Evolutionary conservation across 2,329 filamentous ascomycete species (phyloP).

Genomic region (Xylaria sp.): DNA sequence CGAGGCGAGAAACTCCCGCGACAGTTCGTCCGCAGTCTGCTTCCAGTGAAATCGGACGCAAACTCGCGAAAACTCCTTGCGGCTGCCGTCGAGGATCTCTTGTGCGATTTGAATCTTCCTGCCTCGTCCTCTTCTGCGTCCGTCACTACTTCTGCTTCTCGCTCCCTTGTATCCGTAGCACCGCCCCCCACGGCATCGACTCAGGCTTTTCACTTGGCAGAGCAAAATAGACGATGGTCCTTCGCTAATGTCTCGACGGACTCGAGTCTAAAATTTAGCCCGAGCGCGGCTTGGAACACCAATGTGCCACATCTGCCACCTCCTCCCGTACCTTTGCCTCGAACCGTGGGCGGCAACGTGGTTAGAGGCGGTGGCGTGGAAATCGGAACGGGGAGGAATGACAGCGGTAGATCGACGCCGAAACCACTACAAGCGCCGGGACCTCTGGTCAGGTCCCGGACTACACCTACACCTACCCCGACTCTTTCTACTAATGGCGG

Average conservation of each 20-base stretch:
- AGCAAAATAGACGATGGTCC: conserved; percentile 32
- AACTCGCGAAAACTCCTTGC: conserved; percentile 70
- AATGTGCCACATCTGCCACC: conserved; percentile 27
- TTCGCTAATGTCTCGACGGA: conserved; percentile 18
- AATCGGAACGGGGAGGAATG: background rate
- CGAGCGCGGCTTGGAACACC: conserved; percentile 11
- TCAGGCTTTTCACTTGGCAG: conserved; percentile 1
- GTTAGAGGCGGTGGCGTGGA: background rate
- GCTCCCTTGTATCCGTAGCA: background rate
- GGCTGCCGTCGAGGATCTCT: conserved; percentile 63
- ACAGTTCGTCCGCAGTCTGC: conserved; percentile 77
- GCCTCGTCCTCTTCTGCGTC: background rate
- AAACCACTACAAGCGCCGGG: conserved; percentile 21
- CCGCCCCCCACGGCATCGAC: conserved; percentile 5
- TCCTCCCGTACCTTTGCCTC: conserved; percentile 33
- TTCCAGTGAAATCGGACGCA: conserved; percentile 70
- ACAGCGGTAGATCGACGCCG: background rate
- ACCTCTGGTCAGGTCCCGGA: conserved; percentile 11
- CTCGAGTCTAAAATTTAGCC: background rate
- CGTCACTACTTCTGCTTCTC: conserved; percentile 4
- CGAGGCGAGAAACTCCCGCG: conserved; percentile 80
- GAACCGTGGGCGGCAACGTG: background rate
- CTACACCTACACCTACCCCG: background rate
- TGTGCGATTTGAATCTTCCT: conserved; percentile 40
- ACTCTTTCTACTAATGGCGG: background rate